Base-by-base conservation (phyloP, 306 rosid species). In the Luffa aegyptiaca region DNA sequence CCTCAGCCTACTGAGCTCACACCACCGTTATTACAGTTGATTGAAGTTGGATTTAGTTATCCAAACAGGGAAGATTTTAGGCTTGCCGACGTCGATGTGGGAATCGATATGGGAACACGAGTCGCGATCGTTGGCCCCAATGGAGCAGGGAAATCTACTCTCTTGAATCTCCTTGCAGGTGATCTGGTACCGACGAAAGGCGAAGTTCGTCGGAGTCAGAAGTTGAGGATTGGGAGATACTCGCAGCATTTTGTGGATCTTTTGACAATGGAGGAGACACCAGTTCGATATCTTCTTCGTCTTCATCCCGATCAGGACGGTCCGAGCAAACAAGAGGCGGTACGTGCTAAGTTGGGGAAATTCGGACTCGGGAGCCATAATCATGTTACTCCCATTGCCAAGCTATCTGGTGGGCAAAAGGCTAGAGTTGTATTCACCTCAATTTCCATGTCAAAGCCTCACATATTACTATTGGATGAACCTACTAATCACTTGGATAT, bases 11-110 rank as follows among this genome's bases (percentile, higher is more conserved):
- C 31, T 26, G 31, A 26, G 85, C 92, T 90, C 39, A 87, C 92
- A 6, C 90, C 91, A 44, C 92, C 95, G n/a, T 92, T 90, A 49
- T 63, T 90, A 86, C 95, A 90, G 86, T 90, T 90, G 55, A 83
- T 88, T 76, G 95, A 87, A 74, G 91, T 87, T 76, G 31, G 31
- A 26, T 26, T 26, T 26, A 26, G 31, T 26, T 26, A 26, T 26
- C 31, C 31, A 26, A 26, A 26, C 31, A 26, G 31, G 31, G 31
- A 26, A 26, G 31, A 26, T 26, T 26, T 26, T 26, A 26, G 31
- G 31, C 31, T 26, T 26, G 31, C 31, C 31, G 31, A 26, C 31
- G 31, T 26, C 31, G 88, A 90, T 61, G 89, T 88, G 48, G 88
- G 94, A 69, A 88, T 86, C 56, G 94, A 90, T 80, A 84, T 88